A percentile compares a stretch with the other conserved stretches of the same genome.
Evolutionary conservation across 140 eudicot genomes (phyloP).

Genomic region (Senecio squalidus): DNA sequence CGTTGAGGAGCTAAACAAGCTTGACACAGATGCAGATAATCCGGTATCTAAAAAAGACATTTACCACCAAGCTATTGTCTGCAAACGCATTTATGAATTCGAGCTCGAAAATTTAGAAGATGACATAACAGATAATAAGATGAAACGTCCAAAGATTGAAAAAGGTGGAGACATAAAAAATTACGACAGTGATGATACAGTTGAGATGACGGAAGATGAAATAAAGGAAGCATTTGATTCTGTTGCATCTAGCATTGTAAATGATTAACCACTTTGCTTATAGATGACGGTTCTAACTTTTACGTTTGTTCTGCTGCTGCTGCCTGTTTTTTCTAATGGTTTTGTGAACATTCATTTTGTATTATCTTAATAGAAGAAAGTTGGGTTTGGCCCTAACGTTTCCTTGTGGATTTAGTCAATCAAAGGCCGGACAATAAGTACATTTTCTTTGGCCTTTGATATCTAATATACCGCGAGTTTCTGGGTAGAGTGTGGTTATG

Average conservation of each 20-base stretch:
- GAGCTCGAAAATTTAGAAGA: constrained; percentile 45
- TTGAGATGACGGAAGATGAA: constrained; percentile 97
- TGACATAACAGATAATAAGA: constrained; percentile 18
- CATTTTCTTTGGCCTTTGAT: too few species aligned
- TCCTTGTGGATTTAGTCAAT: too few species aligned
- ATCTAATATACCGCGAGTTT: too few species aligned
- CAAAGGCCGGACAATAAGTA: too few species aligned
- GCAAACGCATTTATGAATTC: constrained; percentile 64
- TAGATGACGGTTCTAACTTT: constrained; percentile 11
- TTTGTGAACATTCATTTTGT: constrained; percentile 13
- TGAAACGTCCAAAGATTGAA: constrained; percentile 28
- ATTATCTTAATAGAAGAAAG: neutral
- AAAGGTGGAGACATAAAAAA: constrained; percentile 20
- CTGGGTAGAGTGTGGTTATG: too few species aligned
- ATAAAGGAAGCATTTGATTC: constrained; percentile 64
- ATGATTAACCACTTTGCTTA: constrained; percentile 4
- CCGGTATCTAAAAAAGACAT: constrained; percentile 43
- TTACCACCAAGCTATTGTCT: constrained; percentile 50
- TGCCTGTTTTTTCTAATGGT: constrained; percentile 12
- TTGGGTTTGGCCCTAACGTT: too few species aligned
- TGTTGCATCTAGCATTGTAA: constrained; percentile 36
- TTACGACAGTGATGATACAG: constrained; percentile 78
- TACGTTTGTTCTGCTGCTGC: too few species aligned
- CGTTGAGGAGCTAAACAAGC: constrained; percentile 67
- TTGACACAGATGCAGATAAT: constrained; percentile 27